Conservation (phyloP, 2,329 filamentous ascomycete species). For the Tolypocladium paradoxum region DNA sequence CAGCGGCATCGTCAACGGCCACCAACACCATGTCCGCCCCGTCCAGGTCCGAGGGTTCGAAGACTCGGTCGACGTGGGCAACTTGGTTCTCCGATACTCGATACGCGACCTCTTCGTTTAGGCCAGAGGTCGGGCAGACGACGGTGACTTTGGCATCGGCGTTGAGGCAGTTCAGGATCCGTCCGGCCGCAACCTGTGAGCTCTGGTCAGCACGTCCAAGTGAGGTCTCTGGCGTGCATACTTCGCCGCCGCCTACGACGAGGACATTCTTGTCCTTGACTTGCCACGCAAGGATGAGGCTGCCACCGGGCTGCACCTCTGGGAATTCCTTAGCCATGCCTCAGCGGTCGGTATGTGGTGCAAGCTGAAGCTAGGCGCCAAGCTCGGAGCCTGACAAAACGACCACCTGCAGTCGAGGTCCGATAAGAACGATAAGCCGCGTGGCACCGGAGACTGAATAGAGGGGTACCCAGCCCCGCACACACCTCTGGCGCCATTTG, state of each 20-base stretch:
- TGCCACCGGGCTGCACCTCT: slow-evolving; percentile 78
- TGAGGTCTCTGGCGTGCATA: slow-evolving; percentile 36
- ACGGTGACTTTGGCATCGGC: slow-evolving; percentile 87
- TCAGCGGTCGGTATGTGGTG: slow-evolving; percentile 8
- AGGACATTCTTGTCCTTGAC: slow-evolving; percentile 78
- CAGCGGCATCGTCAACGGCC: slow-evolving; percentile 84
- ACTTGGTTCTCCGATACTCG: slow-evolving; percentile 69
- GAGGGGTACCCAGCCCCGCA: neutral
- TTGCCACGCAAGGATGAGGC: slow-evolving; percentile 92
- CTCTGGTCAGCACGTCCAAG: slow-evolving; percentile 5
- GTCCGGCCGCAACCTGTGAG: slow-evolving; percentile 78
- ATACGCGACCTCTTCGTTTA: slow-evolving; percentile 81
- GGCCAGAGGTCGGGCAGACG: slow-evolving; percentile 65
- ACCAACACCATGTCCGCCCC: slow-evolving; percentile 78
- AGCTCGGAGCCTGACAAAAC: neutral
- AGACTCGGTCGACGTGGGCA: slow-evolving; percentile 69
- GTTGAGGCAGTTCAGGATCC: slow-evolving; percentile 88
- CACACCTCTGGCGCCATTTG: neutral
- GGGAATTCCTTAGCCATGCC: slow-evolving; percentile 49
- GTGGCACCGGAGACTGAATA: neutral
- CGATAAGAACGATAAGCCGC: neutral
- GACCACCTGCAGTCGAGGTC: neutral
- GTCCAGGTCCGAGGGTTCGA: slow-evolving; percentile 79
- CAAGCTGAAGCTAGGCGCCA: too few relatives aligned
- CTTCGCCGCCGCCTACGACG: slow-evolving; percentile 93